phyloP scores from a whole-genome alignment of 441 rosid species.

The Euphorbia celastroides region DNA sequence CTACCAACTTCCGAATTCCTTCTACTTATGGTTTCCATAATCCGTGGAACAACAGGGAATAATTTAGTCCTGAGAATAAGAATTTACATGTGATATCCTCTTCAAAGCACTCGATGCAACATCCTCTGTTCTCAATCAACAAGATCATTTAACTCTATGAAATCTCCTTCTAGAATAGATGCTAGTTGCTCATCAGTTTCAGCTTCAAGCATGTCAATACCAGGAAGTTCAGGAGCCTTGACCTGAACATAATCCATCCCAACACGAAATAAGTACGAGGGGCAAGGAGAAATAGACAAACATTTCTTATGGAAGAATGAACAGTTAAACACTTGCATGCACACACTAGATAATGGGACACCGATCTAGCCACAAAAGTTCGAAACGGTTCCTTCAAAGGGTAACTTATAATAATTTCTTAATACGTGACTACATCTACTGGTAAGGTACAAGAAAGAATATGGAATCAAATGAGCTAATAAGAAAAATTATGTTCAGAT shows the following conservation, averaged over 20 bases:
- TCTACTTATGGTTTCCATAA: neutral
- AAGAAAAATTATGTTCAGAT: no score
- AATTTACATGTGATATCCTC: conserved; percentile 8
- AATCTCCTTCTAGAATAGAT: conserved; percentile 38
- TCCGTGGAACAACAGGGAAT: conserved; percentile 14
- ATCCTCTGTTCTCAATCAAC: conserved; percentile 16
- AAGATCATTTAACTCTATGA: conserved; percentile 46
- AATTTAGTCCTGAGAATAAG: conserved; percentile 4
- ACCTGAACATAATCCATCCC: conserved; percentile 28
- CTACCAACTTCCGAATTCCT: neutral
- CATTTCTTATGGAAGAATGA: neutral
- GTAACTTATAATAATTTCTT: neutral
- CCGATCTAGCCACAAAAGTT: neutral
- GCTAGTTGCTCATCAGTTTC: conserved; percentile 13
- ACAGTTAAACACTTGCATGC: neutral
- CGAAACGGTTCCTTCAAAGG: neutral
- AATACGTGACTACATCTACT: neutral
- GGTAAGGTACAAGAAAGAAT: neutral
- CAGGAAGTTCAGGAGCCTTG: conserved; percentile 21
- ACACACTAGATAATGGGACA: neutral
- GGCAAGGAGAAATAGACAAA: neutral
- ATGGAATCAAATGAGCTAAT: neutral
- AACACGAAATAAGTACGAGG: conserved; percentile 5
- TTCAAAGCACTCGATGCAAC: conserved; percentile 5
- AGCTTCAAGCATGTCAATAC: conserved; percentile 15